phyloP scores from a whole-genome alignment of 2,329 filamentous ascomycete species.

The Clonostachys rhizophaga region DNA sequence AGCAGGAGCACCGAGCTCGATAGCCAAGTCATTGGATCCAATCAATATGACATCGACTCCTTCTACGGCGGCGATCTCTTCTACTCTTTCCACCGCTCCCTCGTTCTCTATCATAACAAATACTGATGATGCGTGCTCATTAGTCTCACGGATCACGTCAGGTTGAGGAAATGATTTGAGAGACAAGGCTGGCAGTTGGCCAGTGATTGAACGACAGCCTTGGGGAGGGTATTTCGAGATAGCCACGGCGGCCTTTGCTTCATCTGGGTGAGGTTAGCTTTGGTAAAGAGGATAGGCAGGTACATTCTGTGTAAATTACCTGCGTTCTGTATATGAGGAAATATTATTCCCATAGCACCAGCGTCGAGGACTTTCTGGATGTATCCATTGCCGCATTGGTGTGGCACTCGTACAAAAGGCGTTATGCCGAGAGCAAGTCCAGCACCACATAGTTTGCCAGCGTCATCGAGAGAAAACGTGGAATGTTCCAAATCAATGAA shows the following conservation, averaged over 20 bases:
- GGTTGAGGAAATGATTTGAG: constrained; percentile 13
- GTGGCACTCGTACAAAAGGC: constrained; percentile 7
- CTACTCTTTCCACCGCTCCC: constrained; percentile 36
- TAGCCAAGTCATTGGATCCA: constrained; percentile 36
- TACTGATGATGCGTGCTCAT: constrained; percentile 34
- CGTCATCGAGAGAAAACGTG: constrained; percentile 16
- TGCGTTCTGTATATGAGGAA: constrained; percentile 34
- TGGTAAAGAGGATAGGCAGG: background rate
- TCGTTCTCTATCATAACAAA: constrained; percentile 38
- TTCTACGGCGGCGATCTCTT: constrained; percentile 26
- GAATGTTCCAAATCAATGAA: constrained; percentile 30
- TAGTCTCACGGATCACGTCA: constrained; percentile 19
- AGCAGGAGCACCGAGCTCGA: constrained; percentile 13
- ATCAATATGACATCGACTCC: constrained; percentile 39
- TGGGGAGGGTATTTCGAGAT: constrained; percentile 37
- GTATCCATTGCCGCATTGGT: constrained; percentile 11
- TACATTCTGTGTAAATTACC: background rate
- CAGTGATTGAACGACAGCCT: constrained; percentile 35
- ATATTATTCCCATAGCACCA: constrained; percentile 33
- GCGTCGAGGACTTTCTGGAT: constrained; percentile 37
- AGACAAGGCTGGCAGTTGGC: constrained; percentile 31
- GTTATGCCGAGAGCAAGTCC: constrained; percentile 13
- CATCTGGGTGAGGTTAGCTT: constrained; percentile 10
- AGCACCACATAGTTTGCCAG: constrained; percentile 14
- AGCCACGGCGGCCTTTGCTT: constrained; percentile 27